phyloP scores from a whole-genome alignment of 306 rosid species.

The Begonia loranthoides region DNA sequence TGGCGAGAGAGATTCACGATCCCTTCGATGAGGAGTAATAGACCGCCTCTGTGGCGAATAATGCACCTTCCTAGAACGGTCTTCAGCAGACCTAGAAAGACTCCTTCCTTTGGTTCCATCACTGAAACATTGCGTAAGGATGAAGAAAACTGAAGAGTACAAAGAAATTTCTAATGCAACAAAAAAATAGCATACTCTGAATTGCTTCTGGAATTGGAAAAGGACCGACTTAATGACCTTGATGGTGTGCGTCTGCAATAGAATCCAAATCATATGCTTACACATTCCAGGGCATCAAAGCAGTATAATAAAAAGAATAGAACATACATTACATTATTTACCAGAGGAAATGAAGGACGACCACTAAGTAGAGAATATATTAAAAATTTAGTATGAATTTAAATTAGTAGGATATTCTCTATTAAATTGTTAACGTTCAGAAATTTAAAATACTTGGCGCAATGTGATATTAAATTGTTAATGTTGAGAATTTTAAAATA shows the following conservation, averaged over 20 bases:
- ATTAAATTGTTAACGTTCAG: too few species aligned
- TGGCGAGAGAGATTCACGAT: conserved; percentile 23
- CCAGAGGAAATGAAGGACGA: too few species aligned
- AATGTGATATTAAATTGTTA: too few species aligned
- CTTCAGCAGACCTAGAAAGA: conserved; percentile 45
- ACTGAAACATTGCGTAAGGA: conserved; percentile 15
- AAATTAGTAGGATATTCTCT: too few species aligned
- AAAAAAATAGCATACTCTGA: conserved; percentile 28
- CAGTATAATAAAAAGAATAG: too few species aligned
- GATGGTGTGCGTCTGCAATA: conserved; percentile 34
- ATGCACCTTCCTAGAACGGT: conserved; percentile 25
- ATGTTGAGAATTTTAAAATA: too few species aligned
- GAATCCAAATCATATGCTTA: background rate
- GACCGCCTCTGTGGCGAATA: conserved; percentile 9
- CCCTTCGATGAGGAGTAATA: conserved; percentile 9
- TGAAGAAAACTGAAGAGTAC: background rate
- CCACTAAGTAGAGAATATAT: too few species aligned
- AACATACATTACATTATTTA: too few species aligned
- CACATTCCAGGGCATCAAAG: too few species aligned
- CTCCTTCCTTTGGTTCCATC: conserved; percentile 43
- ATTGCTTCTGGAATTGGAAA: conserved; percentile 44
- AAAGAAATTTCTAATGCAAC: background rate
- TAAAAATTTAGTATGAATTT: too few species aligned
- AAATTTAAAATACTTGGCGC: too few species aligned
- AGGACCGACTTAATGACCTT: conserved; percentile 46